Percentiles rank a stretch among this genome's conserved stretches.
These are phyloP conservation scores for Excoecaria agallocha DNA, from an alignment of 345 rosid species.

Conservation along the genomic window DNA sequence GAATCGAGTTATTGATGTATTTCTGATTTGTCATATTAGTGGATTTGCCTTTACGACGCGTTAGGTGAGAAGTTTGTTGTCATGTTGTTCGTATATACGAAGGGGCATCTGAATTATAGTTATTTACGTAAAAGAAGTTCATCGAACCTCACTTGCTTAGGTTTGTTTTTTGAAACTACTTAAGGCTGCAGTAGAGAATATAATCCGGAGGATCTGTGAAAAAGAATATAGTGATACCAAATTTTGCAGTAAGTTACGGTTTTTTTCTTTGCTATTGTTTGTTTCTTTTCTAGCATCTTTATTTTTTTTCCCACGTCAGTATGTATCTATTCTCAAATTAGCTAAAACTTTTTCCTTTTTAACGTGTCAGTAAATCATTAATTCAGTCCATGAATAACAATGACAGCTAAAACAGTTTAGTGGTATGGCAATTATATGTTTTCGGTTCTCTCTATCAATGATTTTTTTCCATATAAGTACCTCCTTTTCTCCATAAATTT, in stretches of 20 bases:
- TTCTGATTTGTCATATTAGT: not conserved
- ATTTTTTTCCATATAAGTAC: not conserved
- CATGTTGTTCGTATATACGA: slow-evolving; percentile 7
- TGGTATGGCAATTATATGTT: not conserved
- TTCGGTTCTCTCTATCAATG: not conserved
- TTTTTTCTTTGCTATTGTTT: slow-evolving; percentile 3
- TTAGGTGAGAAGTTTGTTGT: slow-evolving; percentile 23
- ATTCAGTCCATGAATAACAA: not conserved
- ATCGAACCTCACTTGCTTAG: slow-evolving; percentile 9
- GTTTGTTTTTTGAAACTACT: slow-evolving; percentile 14
- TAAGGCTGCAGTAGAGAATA: slow-evolving; percentile 10
- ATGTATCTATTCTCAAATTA: too few species aligned
- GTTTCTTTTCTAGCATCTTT: not conserved
- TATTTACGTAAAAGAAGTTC: slow-evolving; percentile 18
- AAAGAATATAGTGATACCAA: slow-evolving; percentile 5
- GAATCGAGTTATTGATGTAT: not conserved
- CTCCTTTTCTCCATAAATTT: slow-evolving; percentile 2
- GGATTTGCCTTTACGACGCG: slow-evolving; percentile 1
- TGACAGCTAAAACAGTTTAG: not conserved
- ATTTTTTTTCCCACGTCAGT: too few species aligned
- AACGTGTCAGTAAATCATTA: not conserved
- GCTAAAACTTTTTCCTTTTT: too few species aligned
- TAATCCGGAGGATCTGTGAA: slow-evolving; percentile 3
- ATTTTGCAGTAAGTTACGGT: not conserved
- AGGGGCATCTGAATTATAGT: not conserved